These are phyloP conservation scores for Camellia granthamiana DNA, from an alignment of 148 eudicot species.

Conservation along the genomic window DNA sequence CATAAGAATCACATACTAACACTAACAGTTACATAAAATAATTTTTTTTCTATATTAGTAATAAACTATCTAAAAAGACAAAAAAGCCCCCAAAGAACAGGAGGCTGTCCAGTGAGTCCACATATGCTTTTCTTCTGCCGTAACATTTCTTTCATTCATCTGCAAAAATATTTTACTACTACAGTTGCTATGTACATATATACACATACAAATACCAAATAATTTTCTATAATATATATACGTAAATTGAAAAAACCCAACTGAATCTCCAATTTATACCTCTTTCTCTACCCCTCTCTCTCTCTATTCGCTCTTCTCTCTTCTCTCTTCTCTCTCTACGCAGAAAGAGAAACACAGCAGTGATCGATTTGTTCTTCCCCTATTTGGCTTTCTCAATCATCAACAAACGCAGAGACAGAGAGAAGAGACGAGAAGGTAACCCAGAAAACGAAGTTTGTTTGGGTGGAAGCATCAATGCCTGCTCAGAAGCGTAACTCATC, in stretches of 20 bases:
- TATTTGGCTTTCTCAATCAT: neutral
- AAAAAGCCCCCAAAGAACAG: neutral
- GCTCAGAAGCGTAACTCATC: slow-evolving; percentile 20
- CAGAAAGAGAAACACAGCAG: neutral
- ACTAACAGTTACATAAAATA: no score
- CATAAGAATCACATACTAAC: no score
- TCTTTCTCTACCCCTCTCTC: neutral
- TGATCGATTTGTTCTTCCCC: neutral
- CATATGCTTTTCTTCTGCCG: slow-evolving; percentile 9
- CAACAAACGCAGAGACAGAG: neutral
- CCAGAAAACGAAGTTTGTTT: neutral
- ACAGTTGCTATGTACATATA: neutral
- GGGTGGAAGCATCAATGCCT: slow-evolving; percentile 16
- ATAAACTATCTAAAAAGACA: neutral
- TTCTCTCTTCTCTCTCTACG: neutral
- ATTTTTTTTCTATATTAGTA: no score
- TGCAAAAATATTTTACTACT: neutral
- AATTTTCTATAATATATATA: no score
- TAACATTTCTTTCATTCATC: neutral
- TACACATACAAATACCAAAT: neutral
- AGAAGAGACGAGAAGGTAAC: neutral
- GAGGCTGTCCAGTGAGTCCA: neutral
- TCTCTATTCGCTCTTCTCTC: neutral
- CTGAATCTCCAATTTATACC: slow-evolving; percentile 5
- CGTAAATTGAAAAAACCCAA: neutral